Percentiles rank a stretch among this genome's conserved stretches.
Evolutionary conservation across 306 rosid species (phyloP).

Genomic region (Cucumis cinereus): DNA sequence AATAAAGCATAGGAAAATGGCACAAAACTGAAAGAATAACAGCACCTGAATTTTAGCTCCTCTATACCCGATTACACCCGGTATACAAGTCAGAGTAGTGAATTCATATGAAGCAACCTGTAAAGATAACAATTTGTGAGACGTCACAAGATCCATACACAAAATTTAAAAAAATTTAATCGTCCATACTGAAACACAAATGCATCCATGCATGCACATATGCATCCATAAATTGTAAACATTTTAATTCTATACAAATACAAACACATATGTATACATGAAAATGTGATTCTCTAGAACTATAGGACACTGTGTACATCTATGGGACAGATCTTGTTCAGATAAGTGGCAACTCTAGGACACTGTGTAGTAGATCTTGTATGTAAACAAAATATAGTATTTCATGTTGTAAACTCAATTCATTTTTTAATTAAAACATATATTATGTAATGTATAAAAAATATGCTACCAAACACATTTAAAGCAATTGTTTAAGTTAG

Average conservation of each 20-base stretch:
- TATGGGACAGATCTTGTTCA: too few relatives aligned
- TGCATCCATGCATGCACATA: neutral
- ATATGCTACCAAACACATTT: too few relatives aligned
- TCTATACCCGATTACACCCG: slow-evolving; percentile 78
- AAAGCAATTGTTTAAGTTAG: too few relatives aligned
- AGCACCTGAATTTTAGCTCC: slow-evolving; percentile 96
- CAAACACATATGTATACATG: neutral
- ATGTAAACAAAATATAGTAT: too few relatives aligned
- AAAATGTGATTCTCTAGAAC: too few relatives aligned
- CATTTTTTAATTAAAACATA: too few relatives aligned
- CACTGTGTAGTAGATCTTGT: too few relatives aligned
- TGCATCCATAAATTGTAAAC: neutral
- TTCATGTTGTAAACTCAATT: too few relatives aligned
- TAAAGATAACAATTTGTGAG: slow-evolving; percentile 4
- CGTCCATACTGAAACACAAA: neutral
- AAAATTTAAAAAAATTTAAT: neutral
- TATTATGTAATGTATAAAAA: too few relatives aligned
- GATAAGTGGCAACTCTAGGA: too few relatives aligned
- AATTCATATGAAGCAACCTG: slow-evolving; percentile 99
- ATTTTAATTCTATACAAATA: neutral
- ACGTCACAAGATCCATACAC: neutral
- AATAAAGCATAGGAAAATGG: neutral
- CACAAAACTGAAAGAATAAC: neutral
- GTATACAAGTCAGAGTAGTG: slow-evolving; percentile 94
- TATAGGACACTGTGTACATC: too few relatives aligned